phyloP scores from a whole-genome alignment of 345 rosid genomes.

The Dipteronia sinensis region DNA sequence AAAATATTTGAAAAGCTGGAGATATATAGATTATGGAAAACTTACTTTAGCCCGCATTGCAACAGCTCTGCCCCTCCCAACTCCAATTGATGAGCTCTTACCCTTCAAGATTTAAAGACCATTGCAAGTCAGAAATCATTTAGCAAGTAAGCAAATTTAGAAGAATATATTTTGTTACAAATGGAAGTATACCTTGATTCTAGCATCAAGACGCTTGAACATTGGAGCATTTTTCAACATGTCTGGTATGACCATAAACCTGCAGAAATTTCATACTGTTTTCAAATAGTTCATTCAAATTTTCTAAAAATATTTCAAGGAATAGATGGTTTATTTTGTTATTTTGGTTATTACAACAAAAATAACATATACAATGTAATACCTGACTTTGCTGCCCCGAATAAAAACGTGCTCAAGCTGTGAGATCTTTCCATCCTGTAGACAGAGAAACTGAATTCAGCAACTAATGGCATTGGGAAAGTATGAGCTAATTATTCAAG shows the following conservation, averaged over 20 bases:
- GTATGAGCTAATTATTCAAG: not conserved
- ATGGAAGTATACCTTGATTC: conserved; percentile 60
- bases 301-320: not conserved
- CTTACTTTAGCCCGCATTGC: conserved; percentile 94
- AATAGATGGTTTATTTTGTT: not conserved
- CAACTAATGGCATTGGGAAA: not conserved
- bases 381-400: conserved; percentile 99
- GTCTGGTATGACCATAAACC: conserved; percentile 99
- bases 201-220: conserved; percentile 91
- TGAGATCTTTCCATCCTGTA: conserved; percentile 93
- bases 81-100: conserved; percentile 82
- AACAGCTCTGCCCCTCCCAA: conserved; percentile 91
- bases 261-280: conserved; percentile 32
- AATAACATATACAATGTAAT: not conserved
- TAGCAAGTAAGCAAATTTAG: not conserved
- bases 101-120: conserved; percentile 56
- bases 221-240: conserved; percentile 98
- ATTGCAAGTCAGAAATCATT: conserved; percentile 5
- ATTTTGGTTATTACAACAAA: not conserved
- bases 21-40: not conserved
- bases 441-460: not conserved
- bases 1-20: not conserved
- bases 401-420: conserved; percentile 98
- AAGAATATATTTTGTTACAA: conserved; percentile 7
- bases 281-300: not conserved